Conservation (phyloP, 148 eudicot species). For the Fallopia convolvulus region DNA sequence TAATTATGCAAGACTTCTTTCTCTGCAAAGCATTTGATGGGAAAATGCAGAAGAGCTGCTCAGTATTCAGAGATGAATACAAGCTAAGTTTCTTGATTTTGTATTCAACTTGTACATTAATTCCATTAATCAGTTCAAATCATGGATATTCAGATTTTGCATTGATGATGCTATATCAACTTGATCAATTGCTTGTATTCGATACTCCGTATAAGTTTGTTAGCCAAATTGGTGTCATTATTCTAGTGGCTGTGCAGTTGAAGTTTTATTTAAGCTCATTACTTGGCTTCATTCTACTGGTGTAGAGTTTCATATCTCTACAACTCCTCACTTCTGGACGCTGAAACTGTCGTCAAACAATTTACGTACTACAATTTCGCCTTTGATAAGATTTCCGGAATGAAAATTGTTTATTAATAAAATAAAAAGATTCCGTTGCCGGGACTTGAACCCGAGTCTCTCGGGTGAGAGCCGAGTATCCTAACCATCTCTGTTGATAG, state of each 20-base stretch:
- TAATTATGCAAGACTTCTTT: no score
- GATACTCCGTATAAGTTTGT: neutral
- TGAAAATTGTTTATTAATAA: no score
- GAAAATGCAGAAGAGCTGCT: neutral
- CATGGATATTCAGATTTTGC: neutral
- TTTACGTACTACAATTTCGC: no score
- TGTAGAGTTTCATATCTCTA: no score
- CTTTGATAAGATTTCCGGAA: no score
- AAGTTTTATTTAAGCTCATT: no score
- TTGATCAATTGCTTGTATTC: neutral
- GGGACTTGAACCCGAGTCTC: constrained; percentile 99
- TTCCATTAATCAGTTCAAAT: neutral
- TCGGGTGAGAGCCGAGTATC: constrained; percentile 99
- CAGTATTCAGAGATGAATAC: neutral
- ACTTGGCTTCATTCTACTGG: neutral
- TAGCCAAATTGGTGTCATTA: neutral
- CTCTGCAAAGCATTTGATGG: no score
- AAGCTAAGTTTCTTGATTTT: neutral
- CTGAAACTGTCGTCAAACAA: no score
- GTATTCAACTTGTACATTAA: neutral
- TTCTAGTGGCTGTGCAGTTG: neutral
- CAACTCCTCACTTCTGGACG: no score
- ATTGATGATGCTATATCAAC: neutral
- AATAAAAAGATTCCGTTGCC: constrained; percentile 64
- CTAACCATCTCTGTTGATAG: constrained; percentile 55